phyloP scores from a whole-genome alignment of 306 rosid species.

The Lathyrus tuberosus region DNA sequence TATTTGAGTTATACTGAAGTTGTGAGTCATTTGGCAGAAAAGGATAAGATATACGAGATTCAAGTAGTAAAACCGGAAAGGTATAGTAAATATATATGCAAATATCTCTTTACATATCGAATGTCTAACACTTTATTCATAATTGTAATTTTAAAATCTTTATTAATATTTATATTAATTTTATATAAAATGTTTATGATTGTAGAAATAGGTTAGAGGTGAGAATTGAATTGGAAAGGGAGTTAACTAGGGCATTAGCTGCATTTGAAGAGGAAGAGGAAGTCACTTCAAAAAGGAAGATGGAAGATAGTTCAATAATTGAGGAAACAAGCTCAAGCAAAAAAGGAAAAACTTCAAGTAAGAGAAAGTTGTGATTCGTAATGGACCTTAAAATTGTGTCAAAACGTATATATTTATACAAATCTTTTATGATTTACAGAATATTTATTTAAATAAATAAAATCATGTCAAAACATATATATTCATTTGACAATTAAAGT shows the following conservation, averaged over 20 bases:
- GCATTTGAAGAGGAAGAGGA: background rate
- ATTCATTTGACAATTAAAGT: too few relatives aligned
- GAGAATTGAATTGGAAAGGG: background rate
- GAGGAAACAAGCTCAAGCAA: background rate
- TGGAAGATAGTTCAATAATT: too few relatives aligned
- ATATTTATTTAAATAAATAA: too few relatives aligned
- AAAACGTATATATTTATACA: too few relatives aligned
- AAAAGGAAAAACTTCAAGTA: background rate
- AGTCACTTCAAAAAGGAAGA: too few relatives aligned
- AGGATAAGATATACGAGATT: background rate
- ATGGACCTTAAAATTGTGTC: too few relatives aligned
- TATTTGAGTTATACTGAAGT: too few relatives aligned
- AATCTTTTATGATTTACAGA: too few relatives aligned
- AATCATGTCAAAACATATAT: too few relatives aligned
- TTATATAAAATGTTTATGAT: background rate
- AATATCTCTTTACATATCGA: background rate
- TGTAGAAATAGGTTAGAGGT: background rate
- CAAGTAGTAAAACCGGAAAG: background rate
- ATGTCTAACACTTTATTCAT: background rate
- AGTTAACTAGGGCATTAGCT: too few relatives aligned
- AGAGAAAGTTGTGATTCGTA: background rate
- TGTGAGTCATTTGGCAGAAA: too few relatives aligned
- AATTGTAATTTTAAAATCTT: background rate
- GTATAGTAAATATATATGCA: background rate
- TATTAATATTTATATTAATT: background rate